Evolutionary conservation across 2,329 filamentous ascomycete species (phyloP), one percentile per base, ranked within the genome.

Genomic region (Albophoma yamanashiensis): DNA sequence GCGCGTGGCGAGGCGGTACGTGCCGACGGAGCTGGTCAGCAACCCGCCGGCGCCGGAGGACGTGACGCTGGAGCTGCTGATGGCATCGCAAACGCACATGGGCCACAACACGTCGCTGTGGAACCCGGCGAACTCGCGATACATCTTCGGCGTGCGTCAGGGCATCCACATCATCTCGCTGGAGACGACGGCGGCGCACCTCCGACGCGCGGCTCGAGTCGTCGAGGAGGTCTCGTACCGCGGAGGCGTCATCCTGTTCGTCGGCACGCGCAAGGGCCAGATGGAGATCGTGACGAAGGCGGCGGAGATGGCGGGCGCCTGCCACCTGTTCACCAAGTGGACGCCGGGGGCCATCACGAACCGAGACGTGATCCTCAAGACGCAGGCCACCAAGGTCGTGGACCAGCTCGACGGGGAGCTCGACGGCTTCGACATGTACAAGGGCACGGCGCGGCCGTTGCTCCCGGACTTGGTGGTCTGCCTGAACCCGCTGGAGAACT

Each of bases 131-230:
- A 99, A 97, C 77, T 88, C 92, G 64, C 85, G 89, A 66, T 97
- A 97, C 77, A 97, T 99, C 72, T 92, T 90, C 72, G 94, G 94
- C 67, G 84, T 96, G 63, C 83, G 94, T 53, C 84, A 94, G 66
- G 91, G 89, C 20, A 87, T 96, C 62, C 93, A 97, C 76, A 92
- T 99, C 72, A 96, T 99, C 73, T 89, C 88, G 12, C 86, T 97
- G 4, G 94, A 99, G 72, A 82, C 86, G 62, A 97, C 90, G 39
- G 91, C 92, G 17, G 88, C 92, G 20, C 88, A 97, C 75, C 82
- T 99, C 59, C 87, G 93, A n/a, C 87, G 94, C 57, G 92, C 94
- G 5, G 91, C 92, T n/a, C 89, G 92, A 67, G 86, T 99, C 4
- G 91, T 97, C 1, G 87, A 92, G 69, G 91, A 92, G 70, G 90